These are phyloP conservation scores for Penicillium samsonianum DNA, from an alignment of 495 filamentous ascomycete species.

Conservation along the genomic window DNA sequence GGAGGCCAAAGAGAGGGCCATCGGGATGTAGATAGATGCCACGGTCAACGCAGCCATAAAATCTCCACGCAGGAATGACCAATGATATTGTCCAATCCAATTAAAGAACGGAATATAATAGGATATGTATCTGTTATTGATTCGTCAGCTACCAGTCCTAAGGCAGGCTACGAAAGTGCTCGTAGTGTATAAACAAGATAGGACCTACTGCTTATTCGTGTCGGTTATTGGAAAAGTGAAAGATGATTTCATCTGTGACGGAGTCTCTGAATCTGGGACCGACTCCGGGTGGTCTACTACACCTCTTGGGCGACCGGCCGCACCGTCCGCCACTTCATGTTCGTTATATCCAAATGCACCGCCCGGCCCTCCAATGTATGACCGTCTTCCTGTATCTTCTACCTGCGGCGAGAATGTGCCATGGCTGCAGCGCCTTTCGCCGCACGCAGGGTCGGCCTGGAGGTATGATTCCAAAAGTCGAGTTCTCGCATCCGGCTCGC, in stretches of 20 bases:
- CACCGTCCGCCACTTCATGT: constrained; percentile 15
- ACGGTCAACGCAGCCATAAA: constrained; percentile 84
- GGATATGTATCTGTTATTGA: constrained; percentile 69
- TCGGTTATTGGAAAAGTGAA: constrained; percentile 32
- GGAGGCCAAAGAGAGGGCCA: constrained; percentile 90
- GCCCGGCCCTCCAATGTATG: constrained; percentile 20
- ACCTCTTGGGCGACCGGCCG: constrained; percentile 15
- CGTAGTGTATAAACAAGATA: background rate
- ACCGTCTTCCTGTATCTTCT: constrained; percentile 47
- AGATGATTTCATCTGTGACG: constrained; percentile 36
- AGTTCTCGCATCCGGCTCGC: constrained; percentile 35
- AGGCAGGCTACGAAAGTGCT: constrained; percentile 4
- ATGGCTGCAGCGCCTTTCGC: constrained; percentile 61
- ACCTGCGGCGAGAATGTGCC: constrained; percentile 78
- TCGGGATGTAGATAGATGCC: constrained; percentile 96
- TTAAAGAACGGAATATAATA: constrained; percentile 92
- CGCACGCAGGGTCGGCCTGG: constrained; percentile 37
- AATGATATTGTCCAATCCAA: constrained; percentile 84
- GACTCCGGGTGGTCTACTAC: constrained; percentile 21
- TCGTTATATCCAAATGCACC: constrained; percentile 29
- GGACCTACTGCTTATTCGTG: constrained; percentile 38
- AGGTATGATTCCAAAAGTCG: constrained; percentile 44
- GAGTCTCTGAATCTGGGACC: constrained; percentile 35
- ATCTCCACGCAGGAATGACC: constrained; percentile 81
- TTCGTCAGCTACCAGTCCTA: constrained; percentile 18